phyloP scores from a whole-genome alignment of 352 stramenopile genomes.

The Pythium myriotylum region DNA sequence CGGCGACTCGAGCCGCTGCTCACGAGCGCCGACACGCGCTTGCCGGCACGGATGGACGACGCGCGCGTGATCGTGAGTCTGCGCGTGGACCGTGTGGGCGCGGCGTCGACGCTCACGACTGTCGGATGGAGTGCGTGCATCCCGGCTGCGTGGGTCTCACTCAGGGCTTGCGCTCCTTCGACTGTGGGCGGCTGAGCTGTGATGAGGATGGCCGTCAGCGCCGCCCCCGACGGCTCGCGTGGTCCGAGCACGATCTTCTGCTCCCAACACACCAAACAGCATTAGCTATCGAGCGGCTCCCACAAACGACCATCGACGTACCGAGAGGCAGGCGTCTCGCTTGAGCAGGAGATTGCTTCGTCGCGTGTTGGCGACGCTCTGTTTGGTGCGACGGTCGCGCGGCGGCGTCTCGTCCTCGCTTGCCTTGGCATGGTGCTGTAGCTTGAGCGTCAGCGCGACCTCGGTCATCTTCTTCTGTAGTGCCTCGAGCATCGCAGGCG shows the following conservation, averaged over 20 bases:
- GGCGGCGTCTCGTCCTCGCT: not conserved
- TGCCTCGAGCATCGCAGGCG: conserved; percentile 50
- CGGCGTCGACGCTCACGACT: conserved; percentile 1
- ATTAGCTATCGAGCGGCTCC: not conserved
- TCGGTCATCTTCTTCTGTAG: conserved; percentile 74
- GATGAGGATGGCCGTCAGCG: conserved; percentile 47
- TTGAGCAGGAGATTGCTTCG: conserved; percentile 63
- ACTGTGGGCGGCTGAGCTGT: conserved; percentile 53
- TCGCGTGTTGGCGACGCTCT: conserved; percentile 4
- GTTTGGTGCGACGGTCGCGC: not conserved
- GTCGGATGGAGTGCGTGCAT: conserved; percentile 40
- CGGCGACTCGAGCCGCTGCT: conserved; percentile 8
- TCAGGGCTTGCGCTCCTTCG: conserved; percentile 47
- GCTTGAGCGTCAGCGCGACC: conserved; percentile 58
- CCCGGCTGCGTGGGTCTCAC: conserved; percentile 43
- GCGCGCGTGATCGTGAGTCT: conserved; percentile 21
- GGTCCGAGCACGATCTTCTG: conserved; percentile 62
- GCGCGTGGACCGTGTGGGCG: not conserved
- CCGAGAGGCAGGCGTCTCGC: conserved; percentile 38
- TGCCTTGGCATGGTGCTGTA: conserved; percentile 29
- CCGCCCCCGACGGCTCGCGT: conserved; percentile 49
- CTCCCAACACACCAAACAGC: not conserved
- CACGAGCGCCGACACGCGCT: conserved; percentile 16
- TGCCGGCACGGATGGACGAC: conserved; percentile 26
- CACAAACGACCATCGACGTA: conserved; percentile 13